phyloP scores from a whole-genome alignment of 108 stramenopile species.

The Schizochytrium sp. region DNA sequence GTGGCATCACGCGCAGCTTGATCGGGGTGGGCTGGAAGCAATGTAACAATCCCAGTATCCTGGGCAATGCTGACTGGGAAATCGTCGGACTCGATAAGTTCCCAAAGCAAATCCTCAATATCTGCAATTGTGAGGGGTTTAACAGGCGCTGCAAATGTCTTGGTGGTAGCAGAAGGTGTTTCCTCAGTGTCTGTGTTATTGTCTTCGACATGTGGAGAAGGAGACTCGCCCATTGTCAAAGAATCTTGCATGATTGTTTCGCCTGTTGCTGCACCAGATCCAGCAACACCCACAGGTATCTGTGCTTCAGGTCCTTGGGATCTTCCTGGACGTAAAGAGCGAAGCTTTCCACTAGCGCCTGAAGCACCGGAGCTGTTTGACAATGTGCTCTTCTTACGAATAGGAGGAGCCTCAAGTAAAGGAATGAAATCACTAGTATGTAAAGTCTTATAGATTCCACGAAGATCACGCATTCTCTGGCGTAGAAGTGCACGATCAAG shows the following conservation, averaged over 20 bases:
- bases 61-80: neutral
- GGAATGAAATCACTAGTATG: neutral
- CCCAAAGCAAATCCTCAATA: neutral
- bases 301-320: neutral
- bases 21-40: neutral
- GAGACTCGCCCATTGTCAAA: neutral
- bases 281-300: neutral
- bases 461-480: constrained; percentile 39
- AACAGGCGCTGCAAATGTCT: neutral
- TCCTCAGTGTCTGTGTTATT: neutral
- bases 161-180: neutral
- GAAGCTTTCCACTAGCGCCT: neutral
- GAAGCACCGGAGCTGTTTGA: neutral
- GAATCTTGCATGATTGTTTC: neutral
- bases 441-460: neutral
- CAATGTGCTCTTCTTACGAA: neutral
- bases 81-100: neutral
- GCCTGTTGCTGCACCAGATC: constrained; percentile 5
- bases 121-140: neutral
- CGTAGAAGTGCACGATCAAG: neutral
- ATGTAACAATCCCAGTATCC: neutral
- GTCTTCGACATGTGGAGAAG: neutral
- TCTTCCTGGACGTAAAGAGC: neutral
- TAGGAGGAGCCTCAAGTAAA: neutral
- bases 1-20: constrained; percentile 8